Base-by-base conservation (phyloP, 169 alveolate genomes). In the Cytauxzoon felis region DNA sequence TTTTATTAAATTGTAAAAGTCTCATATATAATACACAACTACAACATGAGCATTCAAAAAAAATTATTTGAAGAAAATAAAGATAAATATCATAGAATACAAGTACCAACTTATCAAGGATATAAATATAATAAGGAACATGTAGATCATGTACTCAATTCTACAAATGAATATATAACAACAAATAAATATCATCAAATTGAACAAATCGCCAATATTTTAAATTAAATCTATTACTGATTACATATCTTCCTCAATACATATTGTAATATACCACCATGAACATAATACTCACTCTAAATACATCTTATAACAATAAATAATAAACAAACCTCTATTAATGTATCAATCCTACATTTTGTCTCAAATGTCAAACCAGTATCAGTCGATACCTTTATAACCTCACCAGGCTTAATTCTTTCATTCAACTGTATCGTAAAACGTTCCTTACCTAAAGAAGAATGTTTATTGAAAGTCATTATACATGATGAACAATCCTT, bases 201-300 rank as follows among this genome's bases (percentile, higher is more conserved):
- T 16, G 43, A 49, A 48, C 51, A 62, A 36, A 38, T n/a, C 11
- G 42, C 57, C 24, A 60, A 29, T 68, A 40, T 29, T 18, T 54
- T 30, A 54, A 21, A 45, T 53, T 41, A 34, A 19, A n/a, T 21
- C 27, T 7, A 5, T 66, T 23, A 48, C 8, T 32, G 24, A 57
- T 36, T 53, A 66, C 73, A 87, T 69, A 82, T 80, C 32, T 72
- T 69, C 66, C 90, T 66, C 42, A 87, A 83, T 18, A 87, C 93
- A 42, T 87, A 87, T 32, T 81, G 92, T 13, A 87, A 45, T 41
- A 87, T 87, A 42, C 93, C 93, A n/a, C 93, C 93, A 43, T 85
- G 87, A 33, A 66, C 59, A 81, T 40, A 87, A 78, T 87, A 87
- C 30, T 78, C 83, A 34, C 69, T 21, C 69, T 59, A 27, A 53